These are phyloP conservation scores for Diaporthe vaccinii DNA, from an alignment of 2,329 filamentous ascomycete species.

Conservation along the genomic window DNA sequence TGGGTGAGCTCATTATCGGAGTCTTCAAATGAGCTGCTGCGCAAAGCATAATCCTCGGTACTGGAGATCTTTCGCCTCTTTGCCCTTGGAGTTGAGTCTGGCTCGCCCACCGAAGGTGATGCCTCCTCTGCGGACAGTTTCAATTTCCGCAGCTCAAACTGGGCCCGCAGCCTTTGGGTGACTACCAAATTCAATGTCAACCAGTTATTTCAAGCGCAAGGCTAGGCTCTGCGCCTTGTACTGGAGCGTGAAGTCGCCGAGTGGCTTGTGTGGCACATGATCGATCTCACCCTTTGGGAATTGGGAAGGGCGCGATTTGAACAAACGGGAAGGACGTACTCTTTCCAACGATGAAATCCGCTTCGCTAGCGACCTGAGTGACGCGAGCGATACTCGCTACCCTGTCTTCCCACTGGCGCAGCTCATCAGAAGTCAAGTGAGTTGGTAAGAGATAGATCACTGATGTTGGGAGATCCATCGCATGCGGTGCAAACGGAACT, in stretches of 20 bases:
- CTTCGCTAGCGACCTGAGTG: conserved; percentile 80
- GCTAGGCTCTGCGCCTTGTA: too few relatives aligned
- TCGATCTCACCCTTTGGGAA: not conserved
- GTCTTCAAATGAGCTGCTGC: conserved; percentile 44
- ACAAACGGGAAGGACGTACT: conserved; percentile 43
- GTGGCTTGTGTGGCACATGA: not conserved
- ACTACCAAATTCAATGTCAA: conserved; percentile 52
- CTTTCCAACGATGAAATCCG: conserved; percentile 80
- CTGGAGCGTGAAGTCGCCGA: not conserved
- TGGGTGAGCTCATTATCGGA: conserved; percentile 45
- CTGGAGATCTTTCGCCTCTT: conserved; percentile 45
- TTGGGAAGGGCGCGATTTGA: not conserved
- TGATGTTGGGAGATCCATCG: conserved; percentile 62
- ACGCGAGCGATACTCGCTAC: conserved; percentile 79
- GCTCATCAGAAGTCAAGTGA: conserved; percentile 74
- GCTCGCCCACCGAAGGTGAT: conserved; percentile 35
- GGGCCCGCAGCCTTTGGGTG: conserved; percentile 76
- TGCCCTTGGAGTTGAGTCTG: conserved; percentile 43
- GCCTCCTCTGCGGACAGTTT: conserved; percentile 71
- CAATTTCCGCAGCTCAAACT: conserved; percentile 80
- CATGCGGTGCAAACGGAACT: not conserved
- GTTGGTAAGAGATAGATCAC: conserved; percentile 80
- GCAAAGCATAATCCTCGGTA: conserved; percentile 34
- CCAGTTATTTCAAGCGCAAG: not conserved
- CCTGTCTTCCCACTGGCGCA: conserved; percentile 74